phyloP scores from a whole-genome alignment of 148 eudicot species.

The Camellia lanceoleosa region DNA sequence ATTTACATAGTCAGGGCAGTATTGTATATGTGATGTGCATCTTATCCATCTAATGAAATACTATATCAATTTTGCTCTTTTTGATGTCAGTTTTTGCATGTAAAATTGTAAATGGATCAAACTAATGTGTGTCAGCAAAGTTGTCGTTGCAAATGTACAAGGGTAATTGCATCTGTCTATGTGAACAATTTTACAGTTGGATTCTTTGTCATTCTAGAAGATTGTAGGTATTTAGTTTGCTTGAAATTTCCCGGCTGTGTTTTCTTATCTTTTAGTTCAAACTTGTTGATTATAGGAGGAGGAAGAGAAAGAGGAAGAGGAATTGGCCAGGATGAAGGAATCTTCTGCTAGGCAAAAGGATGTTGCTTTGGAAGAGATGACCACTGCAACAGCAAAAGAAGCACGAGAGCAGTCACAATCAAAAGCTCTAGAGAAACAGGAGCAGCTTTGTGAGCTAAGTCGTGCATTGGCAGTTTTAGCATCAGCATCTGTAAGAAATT shows the following conservation, averaged over 20 bases:
- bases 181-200: slow-evolving; percentile 1
- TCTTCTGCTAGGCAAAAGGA: too few relatives aligned
- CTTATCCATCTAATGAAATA: background rate
- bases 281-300: too few relatives aligned
- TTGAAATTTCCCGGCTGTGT: background rate
- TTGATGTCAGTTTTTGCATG: background rate
- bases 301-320: too few relatives aligned
- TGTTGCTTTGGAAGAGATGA: too few relatives aligned
- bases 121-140: background rate
- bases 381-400: background rate
- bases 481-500: background rate
- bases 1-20: background rate
- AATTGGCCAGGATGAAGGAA: too few relatives aligned
- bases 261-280: background rate
- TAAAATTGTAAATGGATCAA: background rate
- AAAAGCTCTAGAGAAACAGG: too few relatives aligned
- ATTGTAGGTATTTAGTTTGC: background rate
- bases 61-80: background rate
- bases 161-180: background rate
- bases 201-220: background rate
- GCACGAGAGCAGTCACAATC: too few relatives aligned
- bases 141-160: background rate
- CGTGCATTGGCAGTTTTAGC: too few relatives aligned
- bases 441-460: too few relatives aligned
- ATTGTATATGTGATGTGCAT: background rate